Evolutionary conservation across 495 filamentous ascomycete genomes (phyloP).

Genomic region (Aspergillus saccharolyticus): DNA sequence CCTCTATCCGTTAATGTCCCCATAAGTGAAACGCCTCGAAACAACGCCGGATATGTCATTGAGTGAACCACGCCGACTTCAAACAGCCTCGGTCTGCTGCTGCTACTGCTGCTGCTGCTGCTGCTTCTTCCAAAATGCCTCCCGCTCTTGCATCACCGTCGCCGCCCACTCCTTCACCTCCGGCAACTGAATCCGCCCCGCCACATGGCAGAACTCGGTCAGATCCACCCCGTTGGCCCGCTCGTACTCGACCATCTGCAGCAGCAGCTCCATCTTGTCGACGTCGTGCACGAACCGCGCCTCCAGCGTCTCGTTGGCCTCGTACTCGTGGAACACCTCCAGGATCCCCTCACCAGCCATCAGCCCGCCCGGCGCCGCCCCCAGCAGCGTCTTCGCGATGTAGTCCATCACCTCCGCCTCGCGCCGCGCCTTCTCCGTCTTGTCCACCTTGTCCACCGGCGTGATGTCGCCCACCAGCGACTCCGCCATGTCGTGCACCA

Average conservation of each 20-base stretch:
- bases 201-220: conserved; percentile 77
- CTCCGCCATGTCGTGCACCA: conserved; percentile 98
- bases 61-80: background rate
- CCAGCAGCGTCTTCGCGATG: conserved; percentile 65
- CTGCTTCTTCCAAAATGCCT: conserved; percentile 60
- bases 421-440: conserved; percentile 76
- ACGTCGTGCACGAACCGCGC: conserved; percentile 90
- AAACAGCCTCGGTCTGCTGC: too few species aligned
- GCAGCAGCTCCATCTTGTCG: conserved; percentile 89
- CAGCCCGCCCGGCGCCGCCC: conserved; percentile 62
- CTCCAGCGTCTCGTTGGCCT: conserved; percentile 76
- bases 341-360: conserved; percentile 62
- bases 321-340: conserved; percentile 87
- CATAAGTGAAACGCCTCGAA: too few species aligned
- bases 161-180: conserved; percentile 78
- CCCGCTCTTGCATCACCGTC: conserved; percentile 70
- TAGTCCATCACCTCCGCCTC: conserved; percentile 89
- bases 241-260: conserved; percentile 98
- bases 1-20: too few species aligned
- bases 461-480: conserved; percentile 93
- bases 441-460: conserved; percentile 63
- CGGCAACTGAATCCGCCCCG: conserved; percentile 61
- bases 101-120: too few species aligned
- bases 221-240: conserved; percentile 66
- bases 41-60: conserved; percentile 2